Evolutionary conservation across 2,329 filamentous ascomycete species (phyloP).

Genomic region (Hymenoscyphus scutula): DNA sequence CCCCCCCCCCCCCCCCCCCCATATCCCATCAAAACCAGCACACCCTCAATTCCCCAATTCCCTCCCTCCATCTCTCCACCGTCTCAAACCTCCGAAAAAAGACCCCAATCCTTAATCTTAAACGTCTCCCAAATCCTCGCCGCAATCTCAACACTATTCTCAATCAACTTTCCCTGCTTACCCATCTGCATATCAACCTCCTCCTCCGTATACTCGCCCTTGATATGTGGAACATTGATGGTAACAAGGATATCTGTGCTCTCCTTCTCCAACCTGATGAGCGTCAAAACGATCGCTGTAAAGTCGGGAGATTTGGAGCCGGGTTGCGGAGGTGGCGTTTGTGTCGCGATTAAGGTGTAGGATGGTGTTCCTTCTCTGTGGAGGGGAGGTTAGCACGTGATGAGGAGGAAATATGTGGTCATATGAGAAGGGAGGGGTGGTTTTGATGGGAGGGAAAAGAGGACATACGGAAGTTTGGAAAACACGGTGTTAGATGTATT

Average conservation of each 20-base stretch:
- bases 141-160: constrained; percentile 65
- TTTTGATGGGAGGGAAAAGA: neutral
- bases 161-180: constrained; percentile 65
- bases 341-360: constrained; percentile 68
- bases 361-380: constrained; percentile 53
- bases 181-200: constrained; percentile 67
- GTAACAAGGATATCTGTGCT: constrained; percentile 80
- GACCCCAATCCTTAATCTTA: constrained; percentile 74
- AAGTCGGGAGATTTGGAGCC: constrained; percentile 47
- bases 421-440: neutral
- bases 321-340: constrained; percentile 44
- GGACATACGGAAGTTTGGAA: constrained; percentile 45
- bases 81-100: constrained; percentile 49
- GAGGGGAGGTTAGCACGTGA: constrained; percentile 22
- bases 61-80: neutral
- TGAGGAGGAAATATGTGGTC: neutral
- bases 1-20: too few species aligned
- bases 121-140: constrained; percentile 69
- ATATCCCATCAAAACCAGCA: neutral
- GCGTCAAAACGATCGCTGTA: constrained; percentile 72
- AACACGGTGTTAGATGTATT: constrained; percentile 61
- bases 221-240: constrained; percentile 83
- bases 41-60: neutral
- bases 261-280: constrained; percentile 73
- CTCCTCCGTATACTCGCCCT: constrained; percentile 69